Evolutionary conservation across 306 rosid species (phyloP).

Genomic region (Prunus campanulata): DNA sequence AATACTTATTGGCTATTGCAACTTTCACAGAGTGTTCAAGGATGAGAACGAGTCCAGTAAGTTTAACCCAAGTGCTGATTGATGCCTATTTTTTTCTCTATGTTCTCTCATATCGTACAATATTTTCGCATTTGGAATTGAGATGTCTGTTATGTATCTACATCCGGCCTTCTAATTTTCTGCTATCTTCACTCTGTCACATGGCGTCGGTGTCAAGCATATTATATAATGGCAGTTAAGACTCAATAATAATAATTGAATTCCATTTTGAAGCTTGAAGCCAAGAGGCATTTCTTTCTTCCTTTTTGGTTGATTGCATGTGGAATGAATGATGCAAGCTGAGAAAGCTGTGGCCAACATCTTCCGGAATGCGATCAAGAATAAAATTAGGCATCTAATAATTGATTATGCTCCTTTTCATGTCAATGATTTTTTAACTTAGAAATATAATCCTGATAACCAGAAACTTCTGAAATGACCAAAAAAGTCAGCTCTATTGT

Average conservation of each 20-base stretch:
- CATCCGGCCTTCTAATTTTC: not conserved
- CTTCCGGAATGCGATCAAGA: not conserved
- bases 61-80: not conserved
- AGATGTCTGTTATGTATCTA: not conserved
- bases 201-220: not conserved
- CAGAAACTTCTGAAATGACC: not conserved
- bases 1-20: too few relatives aligned
- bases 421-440: not conserved
- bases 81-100: not conserved
- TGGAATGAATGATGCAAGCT: not conserved
- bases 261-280: not conserved
- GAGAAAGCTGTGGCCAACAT: not conserved
- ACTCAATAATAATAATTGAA: conserved; percentile 10
- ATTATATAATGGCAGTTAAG: not conserved
- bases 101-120: not conserved
- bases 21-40: not conserved
- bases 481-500: not conserved
- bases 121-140: not conserved
- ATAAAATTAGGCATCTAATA: not conserved
- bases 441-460: not conserved
- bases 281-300: not conserved
- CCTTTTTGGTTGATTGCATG: not conserved
- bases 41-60: not conserved
- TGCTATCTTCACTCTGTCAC: not conserved
- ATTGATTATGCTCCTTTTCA: not conserved